These are phyloP conservation scores for Osmozyma mogii DNA, from an alignment of 805 yeast species.

Conservation along the genomic window DNA sequence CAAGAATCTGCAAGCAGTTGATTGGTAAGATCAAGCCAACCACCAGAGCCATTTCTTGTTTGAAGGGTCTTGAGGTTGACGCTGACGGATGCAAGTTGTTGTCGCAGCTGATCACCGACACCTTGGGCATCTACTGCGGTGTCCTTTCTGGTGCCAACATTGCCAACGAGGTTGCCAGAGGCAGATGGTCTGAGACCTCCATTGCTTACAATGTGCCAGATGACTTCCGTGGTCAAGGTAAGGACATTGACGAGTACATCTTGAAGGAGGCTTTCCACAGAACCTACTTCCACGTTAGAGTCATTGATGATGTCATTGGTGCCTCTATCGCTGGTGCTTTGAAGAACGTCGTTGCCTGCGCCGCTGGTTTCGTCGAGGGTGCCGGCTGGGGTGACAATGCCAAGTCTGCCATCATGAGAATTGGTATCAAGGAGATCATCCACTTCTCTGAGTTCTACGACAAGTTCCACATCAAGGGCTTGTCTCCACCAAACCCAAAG, in stretches of 20 bases:
- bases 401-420: slow-evolving; percentile 41
- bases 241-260: slow-evolving; percentile 31
- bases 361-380: slow-evolving; percentile 41
- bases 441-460: slow-evolving; percentile 27
- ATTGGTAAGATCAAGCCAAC: slow-evolving; percentile 30
- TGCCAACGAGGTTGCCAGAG: slow-evolving; percentile 39
- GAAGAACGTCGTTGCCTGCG: slow-evolving; percentile 39
- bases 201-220: slow-evolving; percentile 33
- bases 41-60: slow-evolving; percentile 38
- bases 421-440: slow-evolving; percentile 36
- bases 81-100: slow-evolving; percentile 37
- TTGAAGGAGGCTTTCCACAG: slow-evolving; percentile 39
- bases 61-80: slow-evolving; percentile 39
- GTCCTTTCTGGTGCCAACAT: slow-evolving; percentile 42
- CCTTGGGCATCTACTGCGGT: slow-evolving; percentile 37
- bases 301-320: slow-evolving; percentile 38
- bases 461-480: slow-evolving; percentile 15
- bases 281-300: slow-evolving; percentile 39
- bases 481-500: slow-evolving; percentile 26
- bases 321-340: slow-evolving; percentile 41
- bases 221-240: slow-evolving; percentile 34
- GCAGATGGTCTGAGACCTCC: slow-evolving; percentile 41
- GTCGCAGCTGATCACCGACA: slow-evolving; percentile 35
- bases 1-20: slow-evolving; percentile 30
- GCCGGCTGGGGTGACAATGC: slow-evolving; percentile 45